phyloP scores from a whole-genome alignment of 495 filamentous ascomycete genomes.

The Bombardia bombarda region DNA sequence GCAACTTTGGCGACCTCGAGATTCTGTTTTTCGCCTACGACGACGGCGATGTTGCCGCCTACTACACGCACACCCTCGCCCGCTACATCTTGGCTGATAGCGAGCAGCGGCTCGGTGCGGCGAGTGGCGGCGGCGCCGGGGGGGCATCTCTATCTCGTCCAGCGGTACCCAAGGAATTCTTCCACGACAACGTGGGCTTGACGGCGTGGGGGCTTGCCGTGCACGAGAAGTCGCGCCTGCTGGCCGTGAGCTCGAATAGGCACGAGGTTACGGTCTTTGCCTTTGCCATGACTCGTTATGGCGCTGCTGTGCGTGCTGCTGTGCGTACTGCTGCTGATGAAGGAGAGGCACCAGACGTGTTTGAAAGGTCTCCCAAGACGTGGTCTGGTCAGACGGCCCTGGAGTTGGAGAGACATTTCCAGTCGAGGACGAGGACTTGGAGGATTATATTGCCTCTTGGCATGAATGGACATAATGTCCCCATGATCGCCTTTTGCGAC shows the following conservation, averaged over 20 bases:
- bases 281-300: conserved; percentile 50
- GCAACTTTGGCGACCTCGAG: conserved; percentile 73
- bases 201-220: conserved; percentile 90
- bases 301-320: too few species aligned
- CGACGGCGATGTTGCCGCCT: conserved; percentile 82
- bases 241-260: conserved; percentile 75
- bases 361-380: conserved; percentile 12
- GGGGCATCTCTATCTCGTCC: background rate
- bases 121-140: too few species aligned
- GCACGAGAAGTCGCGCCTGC: conserved; percentile 66
- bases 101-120: background rate
- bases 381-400: conserved; percentile 11
- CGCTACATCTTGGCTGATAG: conserved; percentile 8
- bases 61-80: conserved; percentile 50
- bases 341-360: background rate
- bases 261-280: conserved; percentile 62
- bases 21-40: conserved; percentile 70
- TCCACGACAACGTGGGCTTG: conserved; percentile 62
- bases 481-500: conserved; percentile 64
- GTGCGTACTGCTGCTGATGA: background rate
- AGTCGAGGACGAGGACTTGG: conserved; percentile 31
- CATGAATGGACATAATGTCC: conserved; percentile 54
- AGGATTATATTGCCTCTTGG: conserved; percentile 29
- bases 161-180: conserved; percentile 43
- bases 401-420: conserved; percentile 21